Base-by-base conservation (phyloP, 805 yeast genomes). In the Sporopachydermia lactativora region DNA sequence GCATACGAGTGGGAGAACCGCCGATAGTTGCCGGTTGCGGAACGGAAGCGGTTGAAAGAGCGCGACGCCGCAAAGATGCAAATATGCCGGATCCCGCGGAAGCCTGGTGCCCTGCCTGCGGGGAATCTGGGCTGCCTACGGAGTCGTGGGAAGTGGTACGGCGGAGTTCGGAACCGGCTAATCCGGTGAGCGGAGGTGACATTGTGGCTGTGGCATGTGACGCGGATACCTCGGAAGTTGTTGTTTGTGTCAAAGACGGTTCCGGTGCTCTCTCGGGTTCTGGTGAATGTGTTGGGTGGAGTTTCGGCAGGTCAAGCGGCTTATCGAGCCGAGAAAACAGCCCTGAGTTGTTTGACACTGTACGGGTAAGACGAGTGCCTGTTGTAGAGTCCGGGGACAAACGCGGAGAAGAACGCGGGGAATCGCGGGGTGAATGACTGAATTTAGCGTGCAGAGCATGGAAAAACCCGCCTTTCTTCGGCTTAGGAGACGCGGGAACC, bases 401-500 rank as follows among this genome's bases (percentile, higher is more conserved):
- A 8, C n/a, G 8, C 8, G 31, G 31, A n/a, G 31, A 24, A 24
- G 13, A 8, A 24, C 31, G 8, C n/a, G 13, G 13, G n/a, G 13
- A 8, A 24, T 24, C n/a, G 13, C 31, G 8, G n/a, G n/a, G n/a
- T 24, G 31, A 24, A 8, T n/a, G 13, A 24, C 13, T 8, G 31
- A 24, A 8, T 24, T 24, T 24, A n/a, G 31, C 31, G n/a, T 24
- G 31, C 31, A 24, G n/a, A 24, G 31, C 8, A 24, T 24, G 31
- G n/a, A 24, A 24, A 24, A 24, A 24, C 31, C 31, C 31, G 31
- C 31, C 31, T 24, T 24, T 24, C n/a, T 24, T 24, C n/a, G 31
- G 13, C n/a, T 24, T 24, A 8, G 31, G 8, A 8, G 31, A 24
- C 8, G 13, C n/a, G 8, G 31, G n/a, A 24, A 24, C 31, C n/a